Conservation (phyloP, 768 basidiomycete genomes). For the Mycena belliarum region DNA sequence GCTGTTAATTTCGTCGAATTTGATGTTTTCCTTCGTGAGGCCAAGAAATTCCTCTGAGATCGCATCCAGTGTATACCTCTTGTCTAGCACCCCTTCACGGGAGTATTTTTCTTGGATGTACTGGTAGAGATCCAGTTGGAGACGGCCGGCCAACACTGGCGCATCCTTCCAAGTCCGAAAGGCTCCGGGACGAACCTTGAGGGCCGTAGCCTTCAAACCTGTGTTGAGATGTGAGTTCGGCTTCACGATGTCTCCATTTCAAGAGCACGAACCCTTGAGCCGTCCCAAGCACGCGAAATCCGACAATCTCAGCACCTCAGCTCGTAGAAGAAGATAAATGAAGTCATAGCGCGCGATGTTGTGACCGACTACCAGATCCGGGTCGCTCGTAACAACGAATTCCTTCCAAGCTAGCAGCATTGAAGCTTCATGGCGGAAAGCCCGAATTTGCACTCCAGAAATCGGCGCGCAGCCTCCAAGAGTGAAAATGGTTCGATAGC, state of each 20-base stretch:
- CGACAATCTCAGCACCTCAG: conserved; percentile 32
- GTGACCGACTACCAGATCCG: conserved; percentile 76
- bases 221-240: neutral
- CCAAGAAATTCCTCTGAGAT: neutral
- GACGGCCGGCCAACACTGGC: conserved; percentile 5
- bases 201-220: neutral
- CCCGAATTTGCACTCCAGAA: conserved; percentile 74
- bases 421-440: conserved; percentile 55
- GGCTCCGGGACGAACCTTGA: neutral
- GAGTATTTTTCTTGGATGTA: neutral
- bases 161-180: neutral
- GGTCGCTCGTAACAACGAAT: conserved; percentile 69
- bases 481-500: conserved; percentile 67
- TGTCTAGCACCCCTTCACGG: neutral
- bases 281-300: conserved; percentile 5
- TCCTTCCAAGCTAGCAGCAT: conserved; percentile 64
- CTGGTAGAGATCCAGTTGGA: neutral
- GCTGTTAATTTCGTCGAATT: neutral
- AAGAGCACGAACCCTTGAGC: conserved; percentile 5
- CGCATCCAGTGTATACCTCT: neutral
- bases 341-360: conserved; percentile 76
- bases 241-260: too few species aligned
- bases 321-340: conserved; percentile 72
- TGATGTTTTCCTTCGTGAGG: neutral
- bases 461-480: conserved; percentile 74